Percentiles rank a stretch among this genome's conserved stretches.
These are phyloP conservation scores for Penicillium sp. DNA, from an alignment of 2,329 filamentous ascomycete species.

Conservation along the genomic window DNA sequence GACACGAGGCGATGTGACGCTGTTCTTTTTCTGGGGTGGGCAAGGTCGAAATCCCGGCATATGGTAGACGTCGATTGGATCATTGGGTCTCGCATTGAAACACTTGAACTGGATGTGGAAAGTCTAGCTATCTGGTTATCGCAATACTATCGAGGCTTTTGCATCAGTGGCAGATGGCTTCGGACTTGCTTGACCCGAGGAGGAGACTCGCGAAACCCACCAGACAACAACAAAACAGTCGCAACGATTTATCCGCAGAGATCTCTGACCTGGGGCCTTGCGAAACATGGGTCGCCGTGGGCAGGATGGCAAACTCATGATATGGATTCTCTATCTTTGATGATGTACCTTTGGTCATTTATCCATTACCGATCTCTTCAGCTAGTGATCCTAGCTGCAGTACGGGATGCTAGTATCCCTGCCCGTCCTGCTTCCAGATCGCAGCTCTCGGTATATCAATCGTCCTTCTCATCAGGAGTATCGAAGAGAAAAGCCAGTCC, in stretches of 20 bases:
- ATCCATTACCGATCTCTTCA: background rate
- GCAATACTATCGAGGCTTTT: background rate
- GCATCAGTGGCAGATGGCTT: background rate
- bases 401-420: background rate
- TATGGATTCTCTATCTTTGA: background rate
- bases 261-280: no score
- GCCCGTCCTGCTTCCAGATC: background rate
- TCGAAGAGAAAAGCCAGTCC: background rate
- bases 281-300: background rate
- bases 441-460: background rate
- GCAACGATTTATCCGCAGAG: background rate
- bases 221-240: background rate
- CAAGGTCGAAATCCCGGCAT: constrained; percentile 19
- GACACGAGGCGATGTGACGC: constrained; percentile 42
- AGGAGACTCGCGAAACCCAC: background rate
- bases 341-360: background rate
- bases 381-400: background rate
- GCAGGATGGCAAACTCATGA: background rate
- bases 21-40: constrained; percentile 27
- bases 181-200: background rate
- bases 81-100: background rate
- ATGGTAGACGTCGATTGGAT: background rate
- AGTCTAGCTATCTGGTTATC: background rate
- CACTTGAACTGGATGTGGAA: constrained; percentile 3
- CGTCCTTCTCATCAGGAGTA: background rate